These are phyloP conservation scores for Solanum clarkiae DNA, from an alignment of 257 asterid genomes.

Conservation along the genomic window DNA sequence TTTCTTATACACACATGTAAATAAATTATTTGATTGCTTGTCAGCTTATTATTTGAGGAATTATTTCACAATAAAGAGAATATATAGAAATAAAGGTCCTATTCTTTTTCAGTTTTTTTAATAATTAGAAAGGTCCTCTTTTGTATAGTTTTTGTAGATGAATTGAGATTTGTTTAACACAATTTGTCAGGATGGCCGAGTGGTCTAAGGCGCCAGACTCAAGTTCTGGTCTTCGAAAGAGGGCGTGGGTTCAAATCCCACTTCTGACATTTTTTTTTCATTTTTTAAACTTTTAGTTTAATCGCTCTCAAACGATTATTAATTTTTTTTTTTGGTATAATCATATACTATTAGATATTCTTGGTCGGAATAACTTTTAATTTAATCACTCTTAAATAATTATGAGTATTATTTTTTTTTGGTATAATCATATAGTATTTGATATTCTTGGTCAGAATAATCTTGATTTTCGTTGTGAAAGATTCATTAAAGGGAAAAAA, in stretches of 20 bases:
- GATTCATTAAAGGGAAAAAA: background rate
- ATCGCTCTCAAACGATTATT: background rate
- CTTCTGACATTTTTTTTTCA: constrained; percentile 22
- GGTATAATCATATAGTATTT: background rate
- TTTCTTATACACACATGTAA: background rate
- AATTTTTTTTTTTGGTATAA: too few species aligned
- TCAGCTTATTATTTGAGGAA: background rate
- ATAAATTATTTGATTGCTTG: background rate
- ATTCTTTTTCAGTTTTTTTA: background rate
- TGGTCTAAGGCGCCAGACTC: constrained; percentile 99
- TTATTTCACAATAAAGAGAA: background rate
- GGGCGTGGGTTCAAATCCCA: constrained; percentile 91
- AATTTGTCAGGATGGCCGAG: constrained; percentile 80
- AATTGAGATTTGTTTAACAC: too few species aligned
- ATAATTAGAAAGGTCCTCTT: too few species aligned
- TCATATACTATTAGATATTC: background rate
- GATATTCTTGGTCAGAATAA: background rate
- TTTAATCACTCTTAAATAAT: too few species aligned
- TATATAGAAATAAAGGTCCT: background rate
- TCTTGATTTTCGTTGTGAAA: background rate
- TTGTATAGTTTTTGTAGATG: too few species aligned
- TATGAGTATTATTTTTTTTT: background rate
- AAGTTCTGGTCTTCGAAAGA: constrained; percentile 76
- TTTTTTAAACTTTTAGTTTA: background rate
- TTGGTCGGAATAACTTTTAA: too few species aligned